These are phyloP conservation scores for Penicillium sp. DNA, from an alignment of 2,329 filamentous ascomycete genomes.

Conservation along the genomic window DNA sequence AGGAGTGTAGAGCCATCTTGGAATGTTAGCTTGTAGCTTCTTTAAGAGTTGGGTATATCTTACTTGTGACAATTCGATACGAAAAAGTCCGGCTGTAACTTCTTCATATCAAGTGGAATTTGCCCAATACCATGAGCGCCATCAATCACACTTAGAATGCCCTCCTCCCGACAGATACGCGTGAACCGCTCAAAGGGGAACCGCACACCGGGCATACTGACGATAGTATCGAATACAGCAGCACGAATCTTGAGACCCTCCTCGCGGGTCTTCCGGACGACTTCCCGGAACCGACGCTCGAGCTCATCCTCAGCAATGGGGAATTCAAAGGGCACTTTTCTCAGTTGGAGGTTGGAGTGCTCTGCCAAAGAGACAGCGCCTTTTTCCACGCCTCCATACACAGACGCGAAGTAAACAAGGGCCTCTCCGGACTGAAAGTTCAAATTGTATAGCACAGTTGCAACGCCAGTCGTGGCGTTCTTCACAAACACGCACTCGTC, in stretches of 20 bases:
- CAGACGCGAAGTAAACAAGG: constrained; percentile 68
- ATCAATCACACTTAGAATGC: constrained; percentile 70
- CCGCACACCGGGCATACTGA: constrained; percentile 69
- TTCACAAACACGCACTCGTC: constrained; percentile 68
- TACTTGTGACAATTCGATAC: constrained; percentile 78
- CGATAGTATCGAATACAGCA: constrained; percentile 74
- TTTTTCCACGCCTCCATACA: constrained; percentile 74
- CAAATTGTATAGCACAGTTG: constrained; percentile 74
- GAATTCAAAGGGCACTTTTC: constrained; percentile 59
- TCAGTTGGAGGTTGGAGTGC: constrained; percentile 48
- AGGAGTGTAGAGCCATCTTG: constrained; percentile 72
- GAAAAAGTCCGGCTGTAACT: constrained; percentile 76
- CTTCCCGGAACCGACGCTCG: constrained; percentile 54
- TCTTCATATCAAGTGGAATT: constrained; percentile 61
- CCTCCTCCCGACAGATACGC: constrained; percentile 59
- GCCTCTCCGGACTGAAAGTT: constrained; percentile 65
- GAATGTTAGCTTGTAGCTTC: neutral
- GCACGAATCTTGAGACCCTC: constrained; percentile 60
- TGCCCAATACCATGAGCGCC: constrained; percentile 82
- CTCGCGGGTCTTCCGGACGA: constrained; percentile 51
- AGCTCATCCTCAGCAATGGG: constrained; percentile 67
- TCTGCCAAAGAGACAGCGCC: constrained; percentile 69
- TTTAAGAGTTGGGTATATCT: neutral
- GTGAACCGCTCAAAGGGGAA: constrained; percentile 71
- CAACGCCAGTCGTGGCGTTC: constrained; percentile 68